Percentiles rank a stretch among this genome's conserved stretches.
phyloP scores from a whole-genome alignment of 2,329 filamentous ascomycete genomes.

The Phialophora expanda region DNA sequence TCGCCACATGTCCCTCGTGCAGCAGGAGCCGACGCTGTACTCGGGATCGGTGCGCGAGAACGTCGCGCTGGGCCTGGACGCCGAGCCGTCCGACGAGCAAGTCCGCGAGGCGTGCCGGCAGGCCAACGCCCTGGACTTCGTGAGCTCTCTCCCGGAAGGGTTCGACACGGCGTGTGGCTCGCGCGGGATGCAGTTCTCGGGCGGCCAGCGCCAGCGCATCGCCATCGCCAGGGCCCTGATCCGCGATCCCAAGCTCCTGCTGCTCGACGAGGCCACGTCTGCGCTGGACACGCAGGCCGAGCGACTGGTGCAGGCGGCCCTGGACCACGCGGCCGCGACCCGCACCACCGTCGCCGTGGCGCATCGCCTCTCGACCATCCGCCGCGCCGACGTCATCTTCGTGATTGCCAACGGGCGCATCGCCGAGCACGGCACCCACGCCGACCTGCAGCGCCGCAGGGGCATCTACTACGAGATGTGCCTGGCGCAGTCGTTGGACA shows the following conservation, averaged over 20 bases:
- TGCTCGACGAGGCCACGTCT: constrained; percentile 54
- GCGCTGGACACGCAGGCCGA: constrained; percentile 49
- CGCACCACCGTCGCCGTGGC: constrained; percentile 47
- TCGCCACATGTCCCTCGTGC: constrained; percentile 69
- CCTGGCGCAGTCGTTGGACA: constrained; percentile 39
- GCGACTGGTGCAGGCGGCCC: constrained; percentile 43
- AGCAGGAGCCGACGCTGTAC: constrained; percentile 76
- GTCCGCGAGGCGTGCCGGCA: constrained; percentile 46
- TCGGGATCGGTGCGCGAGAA: constrained; percentile 73
- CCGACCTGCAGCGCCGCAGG: constrained; percentile 47
- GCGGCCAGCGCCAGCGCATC: constrained; percentile 52
- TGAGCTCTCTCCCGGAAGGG: constrained; percentile 47
- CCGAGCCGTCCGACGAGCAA: constrained; percentile 41
- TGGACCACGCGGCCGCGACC: constrained; percentile 41
- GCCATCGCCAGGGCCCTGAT: constrained; percentile 52
- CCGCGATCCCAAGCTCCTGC: constrained; percentile 44
- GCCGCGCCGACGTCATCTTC: constrained; percentile 47
- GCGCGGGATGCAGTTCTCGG: constrained; percentile 46
- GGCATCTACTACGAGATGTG: constrained; percentile 49
- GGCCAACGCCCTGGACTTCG: constrained; percentile 48
- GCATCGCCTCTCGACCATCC: constrained; percentile 49
- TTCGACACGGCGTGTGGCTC: constrained; percentile 46
- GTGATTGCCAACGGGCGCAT: constrained; percentile 50
- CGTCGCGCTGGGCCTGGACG: constrained; percentile 61
- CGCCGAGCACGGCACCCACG: constrained; percentile 50